Conservation (phyloP, 2,329 filamentous ascomycete genomes). For the Phialophora macrospora region DNA sequence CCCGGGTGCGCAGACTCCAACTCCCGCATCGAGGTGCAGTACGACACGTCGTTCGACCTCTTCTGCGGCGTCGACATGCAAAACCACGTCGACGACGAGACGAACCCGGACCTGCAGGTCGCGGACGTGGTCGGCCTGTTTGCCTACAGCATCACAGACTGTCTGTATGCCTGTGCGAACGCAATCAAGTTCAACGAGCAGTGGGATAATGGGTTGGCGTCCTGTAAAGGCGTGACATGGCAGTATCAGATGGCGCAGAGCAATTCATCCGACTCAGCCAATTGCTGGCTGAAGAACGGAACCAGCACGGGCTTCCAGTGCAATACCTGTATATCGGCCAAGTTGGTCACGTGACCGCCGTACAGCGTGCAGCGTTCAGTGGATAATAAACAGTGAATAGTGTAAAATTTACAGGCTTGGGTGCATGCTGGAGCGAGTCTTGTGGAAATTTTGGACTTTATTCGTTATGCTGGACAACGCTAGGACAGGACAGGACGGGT, state of each 20-base stretch:
- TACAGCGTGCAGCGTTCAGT: too few species aligned
- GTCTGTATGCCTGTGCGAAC: slow-evolving; percentile 31
- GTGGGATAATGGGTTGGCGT: slow-evolving; percentile 8
- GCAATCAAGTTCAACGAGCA: slow-evolving; percentile 9
- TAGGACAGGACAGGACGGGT: neutral
- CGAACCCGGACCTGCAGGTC: slow-evolving; percentile 20
- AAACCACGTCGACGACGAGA: slow-evolving; percentile 16
- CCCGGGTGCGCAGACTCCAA: slow-evolving; percentile 24
- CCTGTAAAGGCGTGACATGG: slow-evolving; percentile 31
- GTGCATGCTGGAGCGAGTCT: neutral
- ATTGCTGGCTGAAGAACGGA: slow-evolving; percentile 35
- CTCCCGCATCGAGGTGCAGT: slow-evolving; percentile 13
- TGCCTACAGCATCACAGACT: slow-evolving; percentile 31
- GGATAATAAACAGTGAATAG: neutral
- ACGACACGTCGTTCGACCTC: slow-evolving; percentile 22
- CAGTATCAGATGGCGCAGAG: slow-evolving; percentile 20
- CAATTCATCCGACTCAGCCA: slow-evolving; percentile 6
- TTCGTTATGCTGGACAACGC: neutral
- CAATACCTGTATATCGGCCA: slow-evolving; percentile 30
- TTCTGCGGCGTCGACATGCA: slow-evolving; percentile 29
- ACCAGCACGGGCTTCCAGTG: slow-evolving; percentile 19
- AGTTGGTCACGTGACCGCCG: slow-evolving; percentile 5
- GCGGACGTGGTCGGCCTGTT: slow-evolving; percentile 26
- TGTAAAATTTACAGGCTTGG: neutral
- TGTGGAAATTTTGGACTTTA: neutral